These are phyloP conservation scores for Sugiyamaella xylanicola DNA, from an alignment of 1,139 yeast species.

Conservation along the genomic window DNA sequence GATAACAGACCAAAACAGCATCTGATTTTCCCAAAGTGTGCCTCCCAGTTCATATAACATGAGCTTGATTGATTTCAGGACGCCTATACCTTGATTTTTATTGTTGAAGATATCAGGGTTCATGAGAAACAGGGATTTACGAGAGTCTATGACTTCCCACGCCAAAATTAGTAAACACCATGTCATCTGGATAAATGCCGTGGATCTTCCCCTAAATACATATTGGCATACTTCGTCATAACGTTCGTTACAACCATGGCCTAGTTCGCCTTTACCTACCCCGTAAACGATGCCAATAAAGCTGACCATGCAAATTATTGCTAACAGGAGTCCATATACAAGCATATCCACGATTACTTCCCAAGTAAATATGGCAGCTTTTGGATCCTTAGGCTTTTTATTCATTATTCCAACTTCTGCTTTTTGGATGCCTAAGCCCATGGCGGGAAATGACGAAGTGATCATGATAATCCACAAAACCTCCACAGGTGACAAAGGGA, in stretches of 20 bases:
- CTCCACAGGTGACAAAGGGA: constrained; percentile 79
- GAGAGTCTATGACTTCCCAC: constrained; percentile 85
- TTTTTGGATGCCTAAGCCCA: constrained; percentile 78
- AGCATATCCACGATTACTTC: constrained; percentile 75
- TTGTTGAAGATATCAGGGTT: constrained; percentile 55
- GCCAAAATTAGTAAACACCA: constrained; percentile 88
- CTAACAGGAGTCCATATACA: constrained; percentile 74
- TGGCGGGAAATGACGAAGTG: constrained; percentile 81
- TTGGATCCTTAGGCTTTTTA: constrained; percentile 61
- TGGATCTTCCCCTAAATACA: constrained; percentile 80
- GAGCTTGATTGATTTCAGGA: constrained; percentile 59
- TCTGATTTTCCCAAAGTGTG: constrained; percentile 74
- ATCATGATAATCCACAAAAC: constrained; percentile 79
- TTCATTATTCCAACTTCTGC: constrained; percentile 70
- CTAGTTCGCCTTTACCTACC: constrained; percentile 58
- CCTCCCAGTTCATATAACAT: constrained; percentile 54
- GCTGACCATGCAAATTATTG: constrained; percentile 66
- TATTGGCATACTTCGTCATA: constrained; percentile 54
- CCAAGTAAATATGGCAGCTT: constrained; percentile 64
- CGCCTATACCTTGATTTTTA: background rate
- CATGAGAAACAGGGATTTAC: constrained; percentile 74
- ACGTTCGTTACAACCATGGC: constrained; percentile 60
- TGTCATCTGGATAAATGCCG: constrained; percentile 82
- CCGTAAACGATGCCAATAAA: constrained; percentile 66
- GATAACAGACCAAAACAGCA: constrained; percentile 81